These are phyloP conservation scores for Sphagnum magellanicum DNA, from an alignment of 228 moss, liverwort and hornwort species.

Conservation along the genomic window DNA sequence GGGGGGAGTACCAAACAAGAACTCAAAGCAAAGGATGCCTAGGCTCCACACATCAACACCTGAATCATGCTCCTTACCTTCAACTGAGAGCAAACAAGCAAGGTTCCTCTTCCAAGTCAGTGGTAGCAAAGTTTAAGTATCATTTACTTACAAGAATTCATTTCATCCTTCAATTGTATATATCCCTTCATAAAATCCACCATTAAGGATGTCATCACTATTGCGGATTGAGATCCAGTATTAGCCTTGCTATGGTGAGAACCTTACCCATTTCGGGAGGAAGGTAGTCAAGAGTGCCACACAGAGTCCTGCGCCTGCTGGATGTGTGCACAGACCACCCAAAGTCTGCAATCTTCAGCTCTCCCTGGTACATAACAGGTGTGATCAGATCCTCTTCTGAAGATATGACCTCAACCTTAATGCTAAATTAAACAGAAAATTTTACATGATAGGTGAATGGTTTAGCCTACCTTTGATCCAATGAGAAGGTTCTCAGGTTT, in stretches of 20 bases:
- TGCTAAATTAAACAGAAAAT: neutral
- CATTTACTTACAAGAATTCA: neutral
- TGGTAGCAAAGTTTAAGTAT: neutral
- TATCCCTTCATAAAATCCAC: neutral
- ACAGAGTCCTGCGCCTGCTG: constrained; percentile 81
- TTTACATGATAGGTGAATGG: no score
- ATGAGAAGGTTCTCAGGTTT: constrained; percentile 91
- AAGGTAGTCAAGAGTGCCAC: constrained; percentile 95
- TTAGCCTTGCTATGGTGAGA: neutral
- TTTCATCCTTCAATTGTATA: neutral
- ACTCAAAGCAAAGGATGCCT: constrained; percentile 92
- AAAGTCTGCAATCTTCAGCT: constrained; percentile 93
- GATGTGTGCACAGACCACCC: constrained; percentile 96
- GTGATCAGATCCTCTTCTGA: no score
- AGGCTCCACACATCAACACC: constrained; percentile 98
- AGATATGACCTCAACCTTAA: no score
- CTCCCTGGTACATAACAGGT: constrained; percentile 40
- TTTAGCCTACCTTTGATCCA: constrained; percentile 57
- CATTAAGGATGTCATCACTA: neutral
- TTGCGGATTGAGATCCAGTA: neutral
- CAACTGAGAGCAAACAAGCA: constrained; percentile 38
- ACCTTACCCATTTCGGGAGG: constrained; percentile 91
- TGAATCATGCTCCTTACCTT: constrained; percentile 84
- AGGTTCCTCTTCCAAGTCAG: neutral
- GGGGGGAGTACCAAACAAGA: constrained; percentile 77